Evolutionary conservation across 2,329 filamentous ascomycete species (phyloP), one percentile per base, ranked within the genome.

Genomic region (Diaporthe citriasiana): DNA sequence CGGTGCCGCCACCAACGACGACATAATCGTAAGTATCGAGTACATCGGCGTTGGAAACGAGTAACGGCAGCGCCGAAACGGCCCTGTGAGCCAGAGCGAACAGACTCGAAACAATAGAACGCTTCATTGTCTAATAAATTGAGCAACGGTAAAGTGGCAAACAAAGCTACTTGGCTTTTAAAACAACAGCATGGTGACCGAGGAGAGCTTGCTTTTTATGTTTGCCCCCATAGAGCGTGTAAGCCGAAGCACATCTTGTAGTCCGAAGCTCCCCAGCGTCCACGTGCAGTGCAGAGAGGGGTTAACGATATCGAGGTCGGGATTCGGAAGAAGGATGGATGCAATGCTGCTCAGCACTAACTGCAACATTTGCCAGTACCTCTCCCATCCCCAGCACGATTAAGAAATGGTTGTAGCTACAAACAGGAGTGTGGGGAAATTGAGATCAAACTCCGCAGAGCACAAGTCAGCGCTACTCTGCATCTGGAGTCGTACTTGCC

Each of bases 1-100:
- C 73, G 6, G 73, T 74, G 25, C 73, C 73, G 13, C 73, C 73
- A 7, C 73, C 73, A 27, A 74, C 70, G 42, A 74, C 47, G 45
- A 74, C 70, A 69, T 74, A 74, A 33, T 74, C 73, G 55, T 72
- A 74, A 3, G 53, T 47, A 30, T 63, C 70, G 8, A 70, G 68
- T 7, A 74, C 50, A 0, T 70, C 68, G n/a, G 56, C 42, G 35
- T 9, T 40, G 38, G 56, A 60, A 45, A 74, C 17, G 57, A 71
- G 9, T 30, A n/a, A 25, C 3, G 40, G 47, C 38, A 70, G 17
- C 40, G 50, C 50, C 56, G 56, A 60, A 27, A 60, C 56, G 35
- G 56, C 38, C 56, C 56, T 60, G n/a, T 10, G 0, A 42, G 38
- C 56, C n/a, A 60, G 7, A 3, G 35, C 56, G n/a, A 60, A 10